Evolutionary conservation across 179 eudicot genomes (phyloP), one percentile per base, ranked within the genome.

Genomic region (Actinidia arguta): DNA sequence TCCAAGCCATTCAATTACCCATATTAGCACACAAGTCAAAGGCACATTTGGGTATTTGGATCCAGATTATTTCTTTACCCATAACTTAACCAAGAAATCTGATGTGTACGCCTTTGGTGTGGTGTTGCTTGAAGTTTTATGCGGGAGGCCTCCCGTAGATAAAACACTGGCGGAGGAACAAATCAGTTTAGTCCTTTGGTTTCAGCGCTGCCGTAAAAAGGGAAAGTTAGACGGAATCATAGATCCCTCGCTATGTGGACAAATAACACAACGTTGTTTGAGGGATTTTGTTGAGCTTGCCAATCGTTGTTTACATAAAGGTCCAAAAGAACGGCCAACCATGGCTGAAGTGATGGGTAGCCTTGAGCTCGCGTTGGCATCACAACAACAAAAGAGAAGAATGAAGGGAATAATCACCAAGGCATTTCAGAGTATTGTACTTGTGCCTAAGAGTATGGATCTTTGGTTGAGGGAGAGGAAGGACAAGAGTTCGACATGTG

Each of bases 231-330:
- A 9, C 5, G 18, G 48, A 7, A 8, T 68, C 51, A 18, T 68
- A 16, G 50, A 68, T 44, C 73, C 73, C 24, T 69, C 73, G 20
- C 27, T 69, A 13, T 17, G 51, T 42, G 73, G 73, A 69, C 73
- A 69, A 42, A 69, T 69, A 69, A 12, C 24, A 42, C 73, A 24
- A 16, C 51, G 51, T 69, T 69, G 73, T 69, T 4, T 69, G 14
- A 69, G 42, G 6, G 39, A 1, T 44, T 69, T 69, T 9, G 24
- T 42, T 42, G 51, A 0, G 3, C 51, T 69, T 9, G 51, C 73
- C 16, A 18, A 17, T 2, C 39, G 17, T 69, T 69, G 73, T 69
- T 42, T 69, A 50, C 73, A 42, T 14, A 8, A 8, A 42, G 20
- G 6, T 42, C 14, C 73, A 6, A 42, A 42, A 42, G 8, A n/a